Conservation (phyloP, 2,329 filamentous ascomycete genomes). For the Aspergillus carbonarius region DNA sequence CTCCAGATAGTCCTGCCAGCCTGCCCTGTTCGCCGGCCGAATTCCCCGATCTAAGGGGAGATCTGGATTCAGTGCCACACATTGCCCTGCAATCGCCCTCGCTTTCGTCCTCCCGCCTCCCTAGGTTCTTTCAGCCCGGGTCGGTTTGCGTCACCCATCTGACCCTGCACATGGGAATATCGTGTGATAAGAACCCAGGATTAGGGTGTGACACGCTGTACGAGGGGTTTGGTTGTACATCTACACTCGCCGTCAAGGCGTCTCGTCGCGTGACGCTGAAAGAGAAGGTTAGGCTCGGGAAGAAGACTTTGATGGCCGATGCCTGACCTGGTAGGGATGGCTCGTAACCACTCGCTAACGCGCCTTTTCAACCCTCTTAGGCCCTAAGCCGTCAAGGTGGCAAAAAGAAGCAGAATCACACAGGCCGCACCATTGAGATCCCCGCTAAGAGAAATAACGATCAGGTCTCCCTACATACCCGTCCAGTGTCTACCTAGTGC, state of each 20-base stretch:
- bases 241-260: conserved; percentile 7
- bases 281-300: conserved; percentile 10
- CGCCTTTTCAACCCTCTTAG: background rate
- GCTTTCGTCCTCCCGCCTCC: background rate
- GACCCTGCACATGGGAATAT: conserved; percentile 6
- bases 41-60: background rate
- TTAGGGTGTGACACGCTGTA: conserved; percentile 16
- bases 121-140: background rate
- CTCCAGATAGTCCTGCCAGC: conserved; percentile 2
- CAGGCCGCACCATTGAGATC: background rate
- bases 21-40: conserved; percentile 2
- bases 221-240: conserved; percentile 15
- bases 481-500: background rate
- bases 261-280: conserved; percentile 17
- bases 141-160: conserved; percentile 9
- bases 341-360: background rate
- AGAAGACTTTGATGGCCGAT: conserved; percentile 7
- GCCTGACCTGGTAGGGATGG: conserved; percentile 10
- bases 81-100: background rate
- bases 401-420: background rate
- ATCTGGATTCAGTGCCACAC: background rate
- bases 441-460: background rate
- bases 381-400: background rate
- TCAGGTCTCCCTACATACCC: background rate
- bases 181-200: conserved; percentile 12